These are phyloP conservation scores for Oidiodendron maius DNA, from an alignment of 495 filamentous ascomycete genomes.

Conservation along the genomic window DNA sequence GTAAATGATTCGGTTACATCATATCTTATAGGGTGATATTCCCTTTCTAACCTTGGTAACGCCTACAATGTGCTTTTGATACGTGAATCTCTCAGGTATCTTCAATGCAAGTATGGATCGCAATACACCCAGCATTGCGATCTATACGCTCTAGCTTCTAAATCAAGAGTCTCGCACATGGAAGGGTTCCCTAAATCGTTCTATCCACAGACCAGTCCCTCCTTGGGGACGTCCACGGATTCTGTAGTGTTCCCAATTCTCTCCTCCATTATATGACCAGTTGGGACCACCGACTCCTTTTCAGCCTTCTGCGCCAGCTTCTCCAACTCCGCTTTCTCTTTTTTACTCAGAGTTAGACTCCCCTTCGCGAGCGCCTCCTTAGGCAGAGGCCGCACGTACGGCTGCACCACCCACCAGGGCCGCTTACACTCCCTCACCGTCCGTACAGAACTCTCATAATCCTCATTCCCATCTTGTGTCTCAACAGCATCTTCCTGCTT, in stretches of 20 bases:
- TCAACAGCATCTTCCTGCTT: constrained; percentile 17
- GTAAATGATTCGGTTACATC: too few relatives aligned
- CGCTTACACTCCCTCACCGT: constrained; percentile 64
- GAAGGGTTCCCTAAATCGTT: too few relatives aligned
- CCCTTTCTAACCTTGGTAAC: too few relatives aligned
- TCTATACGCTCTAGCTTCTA: too few relatives aligned
- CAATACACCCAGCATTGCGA: too few relatives aligned
- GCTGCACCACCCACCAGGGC: constrained; percentile 92
- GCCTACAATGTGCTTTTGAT: too few relatives aligned
- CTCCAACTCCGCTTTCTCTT: constrained; percentile 34
- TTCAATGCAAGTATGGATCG: too few relatives aligned
- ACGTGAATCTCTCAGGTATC: too few relatives aligned
- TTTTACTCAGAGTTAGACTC: constrained; percentile 58
- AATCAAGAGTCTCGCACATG: too few relatives aligned
- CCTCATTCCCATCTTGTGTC: constrained; percentile 18
- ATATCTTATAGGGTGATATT: too few relatives aligned
- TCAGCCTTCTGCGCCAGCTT: constrained; percentile 15
- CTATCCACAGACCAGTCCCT: constrained; percentile 38
- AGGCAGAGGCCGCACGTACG: constrained; percentile 80
- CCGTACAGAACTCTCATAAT: constrained; percentile 53
- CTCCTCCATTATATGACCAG: constrained; percentile 12
- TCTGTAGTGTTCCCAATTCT: background rate
- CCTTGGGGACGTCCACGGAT: constrained; percentile 29
- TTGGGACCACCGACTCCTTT: background rate
- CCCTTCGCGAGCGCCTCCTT: constrained; percentile 84